Conservation (phyloP, 345 rosid genomes). For the Punica granatum region DNA sequence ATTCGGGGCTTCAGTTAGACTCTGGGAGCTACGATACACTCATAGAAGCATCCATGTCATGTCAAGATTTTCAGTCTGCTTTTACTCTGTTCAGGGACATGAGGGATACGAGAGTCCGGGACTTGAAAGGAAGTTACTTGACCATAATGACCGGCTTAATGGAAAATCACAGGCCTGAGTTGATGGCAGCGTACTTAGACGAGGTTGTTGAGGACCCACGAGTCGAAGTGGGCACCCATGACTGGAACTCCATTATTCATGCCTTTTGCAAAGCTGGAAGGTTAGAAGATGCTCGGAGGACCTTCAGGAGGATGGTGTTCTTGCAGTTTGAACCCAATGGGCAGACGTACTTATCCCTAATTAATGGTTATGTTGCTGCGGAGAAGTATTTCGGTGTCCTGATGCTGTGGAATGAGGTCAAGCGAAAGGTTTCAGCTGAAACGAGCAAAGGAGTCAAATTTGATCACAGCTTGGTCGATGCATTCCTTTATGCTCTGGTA, state of each 20-base stretch:
- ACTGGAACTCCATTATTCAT: conserved; percentile 95
- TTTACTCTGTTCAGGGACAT: conserved; percentile 83
- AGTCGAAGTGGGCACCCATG: conserved; percentile 81
- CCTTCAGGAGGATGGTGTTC: conserved; percentile 84
- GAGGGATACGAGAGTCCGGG: conserved; percentile 58
- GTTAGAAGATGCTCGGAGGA: conserved; percentile 80
- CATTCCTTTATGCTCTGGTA: conserved; percentile 82
- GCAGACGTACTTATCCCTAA: conserved; percentile 82
- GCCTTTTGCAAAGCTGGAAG: conserved; percentile 87
- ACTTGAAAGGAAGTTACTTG: conserved; percentile 73
- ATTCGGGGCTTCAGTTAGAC: conserved; percentile 63
- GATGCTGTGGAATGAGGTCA: conserved; percentile 82
- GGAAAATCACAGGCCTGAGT: conserved; percentile 73
- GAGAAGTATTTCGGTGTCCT: conserved; percentile 75
- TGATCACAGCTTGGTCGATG: conserved; percentile 66
- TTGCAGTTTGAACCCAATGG: conserved; percentile 70
- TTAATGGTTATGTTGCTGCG: conserved; percentile 63
- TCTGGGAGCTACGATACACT: conserved; percentile 45
- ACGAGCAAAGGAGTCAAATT: conserved; percentile 44
- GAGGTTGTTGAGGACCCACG: conserved; percentile 92
- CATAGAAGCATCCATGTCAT: conserved; percentile 84
- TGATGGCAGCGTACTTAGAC: conserved; percentile 87
- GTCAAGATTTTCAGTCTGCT: conserved; percentile 88
- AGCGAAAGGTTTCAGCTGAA: conserved; percentile 52
- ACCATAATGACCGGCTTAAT: conserved; percentile 82